Evolutionary conservation across 1,139 yeast species (phyloP).

Genomic region (Yamadazyma sp.): DNA sequence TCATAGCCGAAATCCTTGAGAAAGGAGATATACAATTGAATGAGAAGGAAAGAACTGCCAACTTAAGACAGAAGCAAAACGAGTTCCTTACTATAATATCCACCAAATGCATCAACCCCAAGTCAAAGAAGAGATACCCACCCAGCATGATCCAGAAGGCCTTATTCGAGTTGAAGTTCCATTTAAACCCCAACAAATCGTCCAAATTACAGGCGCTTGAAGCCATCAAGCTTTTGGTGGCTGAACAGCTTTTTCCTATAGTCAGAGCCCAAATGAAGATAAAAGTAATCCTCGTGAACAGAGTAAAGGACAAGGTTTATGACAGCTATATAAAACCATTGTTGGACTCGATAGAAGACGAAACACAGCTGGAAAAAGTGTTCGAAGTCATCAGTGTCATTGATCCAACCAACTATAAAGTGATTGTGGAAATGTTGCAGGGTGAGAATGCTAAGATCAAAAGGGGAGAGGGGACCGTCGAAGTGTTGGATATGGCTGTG

Average conservation of each 20-base stretch:
- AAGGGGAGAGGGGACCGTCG: conserved; percentile 64
- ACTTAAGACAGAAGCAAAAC: conserved; percentile 71
- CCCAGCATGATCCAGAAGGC: conserved; percentile 93
- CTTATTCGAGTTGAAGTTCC: conserved; percentile 75
- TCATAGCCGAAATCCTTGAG: conserved; percentile 75
- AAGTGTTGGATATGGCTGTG: conserved; percentile 90
- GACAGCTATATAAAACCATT: conserved; percentile 51
- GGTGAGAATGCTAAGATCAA: conserved; percentile 51
- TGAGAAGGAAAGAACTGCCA: conserved; percentile 86
- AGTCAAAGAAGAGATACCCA: conserved; percentile 86
- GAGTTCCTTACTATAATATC: conserved; percentile 84
- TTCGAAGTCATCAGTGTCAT: conserved; percentile 73
- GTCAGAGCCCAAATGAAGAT: conserved; percentile 94
- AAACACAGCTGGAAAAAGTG: conserved; percentile 39
- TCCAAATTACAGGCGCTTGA: conserved; percentile 91
- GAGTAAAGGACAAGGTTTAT: conserved; percentile 48
- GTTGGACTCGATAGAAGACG: conserved; percentile 56
- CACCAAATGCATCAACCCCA: conserved; percentile 89
- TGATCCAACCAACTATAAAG: conserved; percentile 86
- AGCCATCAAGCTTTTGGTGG: conserved; percentile 76
- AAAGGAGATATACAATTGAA: conserved; percentile 94
- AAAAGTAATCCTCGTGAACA: conserved; percentile 52
- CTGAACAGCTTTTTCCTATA: conserved; percentile 83
- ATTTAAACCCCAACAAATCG: conserved; percentile 72
- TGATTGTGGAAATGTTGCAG: conserved; percentile 60